Conservation (phyloP, 495 filamentous ascomycete species). For the Echria macrotheca region DNA sequence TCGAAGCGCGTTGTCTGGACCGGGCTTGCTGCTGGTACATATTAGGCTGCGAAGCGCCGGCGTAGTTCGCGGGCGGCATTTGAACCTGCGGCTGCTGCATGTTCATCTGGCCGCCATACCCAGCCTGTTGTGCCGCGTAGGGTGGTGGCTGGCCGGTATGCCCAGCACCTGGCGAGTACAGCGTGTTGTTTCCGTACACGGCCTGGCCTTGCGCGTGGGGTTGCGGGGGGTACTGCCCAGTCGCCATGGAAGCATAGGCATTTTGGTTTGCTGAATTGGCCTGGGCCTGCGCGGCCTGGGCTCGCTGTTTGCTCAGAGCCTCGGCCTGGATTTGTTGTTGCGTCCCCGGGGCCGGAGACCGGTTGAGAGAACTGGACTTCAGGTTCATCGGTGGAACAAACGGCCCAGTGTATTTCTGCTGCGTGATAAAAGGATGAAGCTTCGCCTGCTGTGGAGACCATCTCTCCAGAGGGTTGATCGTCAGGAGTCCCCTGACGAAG, state of each 20-base stretch:
- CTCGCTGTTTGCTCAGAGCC: slow-evolving; percentile 81
- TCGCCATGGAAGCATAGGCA: slow-evolving; percentile 37
- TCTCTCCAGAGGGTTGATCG: slow-evolving; percentile 91
- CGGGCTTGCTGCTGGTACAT: slow-evolving; percentile 68
- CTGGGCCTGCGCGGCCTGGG: slow-evolving; percentile 61
- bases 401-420: slow-evolving; percentile 91
- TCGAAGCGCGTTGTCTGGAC: slow-evolving; percentile 82
- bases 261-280: slow-evolving; percentile 49
- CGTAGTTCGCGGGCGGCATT: slow-evolving; percentile 65
- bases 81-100: slow-evolving; percentile 61
- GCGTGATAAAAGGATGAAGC: slow-evolving; percentile 96
- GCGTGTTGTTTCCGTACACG: slow-evolving; percentile 62
- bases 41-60: slow-evolving; percentile 49
- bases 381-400: slow-evolving; percentile 98
- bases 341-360: slow-evolving; percentile 91
- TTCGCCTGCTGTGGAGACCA: slow-evolving; percentile 99
- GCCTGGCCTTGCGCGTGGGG: slow-evolving; percentile 47
- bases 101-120: slow-evolving; percentile 67
- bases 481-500: slow-evolving; percentile 91
- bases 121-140: slow-evolving; percentile 66
- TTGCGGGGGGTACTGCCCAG: slow-evolving; percentile 41
- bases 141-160: slow-evolving; percentile 75
- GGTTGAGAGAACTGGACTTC: slow-evolving; percentile 72
- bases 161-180: slow-evolving; percentile 65
- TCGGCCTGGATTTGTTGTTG: slow-evolving; percentile 96